phyloP scores from a whole-genome alignment of 306 rosid genomes.

The Rosa chinensis region DNA sequence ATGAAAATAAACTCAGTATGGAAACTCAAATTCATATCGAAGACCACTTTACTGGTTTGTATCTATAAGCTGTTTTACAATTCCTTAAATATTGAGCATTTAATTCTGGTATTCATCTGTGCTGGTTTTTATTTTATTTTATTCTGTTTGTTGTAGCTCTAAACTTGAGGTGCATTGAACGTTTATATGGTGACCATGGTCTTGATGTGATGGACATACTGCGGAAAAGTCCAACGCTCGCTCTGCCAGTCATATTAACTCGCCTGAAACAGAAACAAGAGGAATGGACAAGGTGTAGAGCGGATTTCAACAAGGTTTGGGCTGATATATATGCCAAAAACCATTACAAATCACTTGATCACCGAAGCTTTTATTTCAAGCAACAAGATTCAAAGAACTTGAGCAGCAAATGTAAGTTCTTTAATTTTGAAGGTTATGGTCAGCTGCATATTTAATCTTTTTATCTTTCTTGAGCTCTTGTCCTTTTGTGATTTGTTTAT shows the following conservation, averaged over 20 bases:
- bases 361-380: slow-evolving; percentile 97
- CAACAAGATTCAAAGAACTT: slow-evolving; percentile 98
- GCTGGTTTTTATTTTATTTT: background rate
- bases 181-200: slow-evolving; percentile 97
- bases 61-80: slow-evolving; percentile 13
- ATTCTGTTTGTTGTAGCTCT: slow-evolving; percentile 55
- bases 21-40: slow-evolving; percentile 63
- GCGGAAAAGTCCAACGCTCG: slow-evolving; percentile 79
- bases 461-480: slow-evolving; percentile 9
- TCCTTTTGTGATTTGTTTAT: background rate
- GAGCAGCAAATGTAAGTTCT: slow-evolving; percentile 81
- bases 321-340: slow-evolving; percentile 95
- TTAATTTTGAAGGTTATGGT: slow-evolving; percentile 13
- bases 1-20: slow-evolving; percentile 55
- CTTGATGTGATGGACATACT: slow-evolving; percentile 91
- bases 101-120: slow-evolving; percentile 13
- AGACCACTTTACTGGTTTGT: slow-evolving; percentile 86
- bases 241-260: slow-evolving; percentile 78
- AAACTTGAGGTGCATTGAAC: slow-evolving; percentile 93
- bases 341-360: slow-evolving; percentile 97
- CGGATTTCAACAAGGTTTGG: slow-evolving; percentile 97
- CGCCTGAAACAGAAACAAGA: slow-evolving; percentile 98
- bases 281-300: slow-evolving; percentile 92
- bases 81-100: background rate
- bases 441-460: slow-evolving; percentile 16